Evolutionary conservation across 169 alveolate genomes (phyloP).

Genomic region (Cryptosporidium meleagridis): DNA sequence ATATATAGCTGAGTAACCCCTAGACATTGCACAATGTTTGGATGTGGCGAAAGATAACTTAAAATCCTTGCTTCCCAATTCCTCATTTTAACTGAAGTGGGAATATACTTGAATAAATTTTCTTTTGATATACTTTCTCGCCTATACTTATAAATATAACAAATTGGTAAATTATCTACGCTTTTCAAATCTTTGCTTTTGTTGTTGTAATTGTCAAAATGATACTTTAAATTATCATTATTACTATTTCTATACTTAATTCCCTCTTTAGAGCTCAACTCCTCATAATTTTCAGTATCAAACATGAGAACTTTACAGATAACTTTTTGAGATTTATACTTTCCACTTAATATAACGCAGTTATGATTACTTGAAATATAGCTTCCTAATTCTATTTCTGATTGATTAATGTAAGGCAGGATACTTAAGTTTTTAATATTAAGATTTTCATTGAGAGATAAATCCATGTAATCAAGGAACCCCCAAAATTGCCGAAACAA

Average conservation of each 20-base stretch:
- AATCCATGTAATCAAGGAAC: constrained; percentile 78
- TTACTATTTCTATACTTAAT: not conserved
- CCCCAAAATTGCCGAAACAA: constrained; percentile 77
- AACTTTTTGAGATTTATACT: constrained; percentile 49
- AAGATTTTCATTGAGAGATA: constrained; percentile 68
- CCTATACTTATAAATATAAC: constrained; percentile 75
- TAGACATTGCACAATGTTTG: constrained; percentile 75
- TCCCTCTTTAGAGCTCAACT: not conserved
- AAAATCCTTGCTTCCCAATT: constrained; percentile 80
- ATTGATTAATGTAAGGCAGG: constrained; percentile 47
- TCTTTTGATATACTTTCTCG: constrained; percentile 68
- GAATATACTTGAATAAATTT: constrained; percentile 77
- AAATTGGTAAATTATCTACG: constrained; percentile 18
- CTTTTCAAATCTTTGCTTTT: not conserved
- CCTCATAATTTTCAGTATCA: constrained; percentile 20
- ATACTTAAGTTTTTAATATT: constrained; percentile 16
- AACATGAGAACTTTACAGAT: constrained; percentile 77
- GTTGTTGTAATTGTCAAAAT: not conserved
- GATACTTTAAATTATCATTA: not conserved
- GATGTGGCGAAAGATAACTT: constrained; percentile 69
- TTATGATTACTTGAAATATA: constrained; percentile 70
- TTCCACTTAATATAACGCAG: constrained; percentile 73
- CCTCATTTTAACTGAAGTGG: constrained; percentile 79
- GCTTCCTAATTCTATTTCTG: constrained; percentile 70
- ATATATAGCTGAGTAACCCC: constrained; percentile 76